A percentile compares a stretch with the other conserved stretches of the same genome.
phyloP scores from a whole-genome alignment of 371 early-diverging fungal genomes.

The Mucor indicus region DNA sequence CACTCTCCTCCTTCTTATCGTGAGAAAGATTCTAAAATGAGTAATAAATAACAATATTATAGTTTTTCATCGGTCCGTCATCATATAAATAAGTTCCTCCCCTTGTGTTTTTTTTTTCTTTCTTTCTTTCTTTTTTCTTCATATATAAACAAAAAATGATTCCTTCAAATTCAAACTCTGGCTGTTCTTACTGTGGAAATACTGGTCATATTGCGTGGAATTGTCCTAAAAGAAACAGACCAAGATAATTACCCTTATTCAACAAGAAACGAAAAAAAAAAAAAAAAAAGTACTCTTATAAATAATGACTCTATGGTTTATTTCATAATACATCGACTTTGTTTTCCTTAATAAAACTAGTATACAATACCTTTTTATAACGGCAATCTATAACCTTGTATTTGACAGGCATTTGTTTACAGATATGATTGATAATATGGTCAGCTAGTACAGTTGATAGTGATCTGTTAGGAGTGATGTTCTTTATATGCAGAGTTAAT shows the following conservation, averaged over 20 bases:
- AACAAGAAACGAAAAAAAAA: not conserved
- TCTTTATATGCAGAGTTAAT: too few species aligned
- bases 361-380: too few species aligned
- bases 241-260: conserved; percentile 19
- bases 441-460: too few species aligned
- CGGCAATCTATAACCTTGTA: too few species aligned
- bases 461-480: too few species aligned
- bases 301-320: too few species aligned
- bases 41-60: not conserved
- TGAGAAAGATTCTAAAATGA: not conserved
- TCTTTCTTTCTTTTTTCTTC: too few species aligned
- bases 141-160: too few species aligned
- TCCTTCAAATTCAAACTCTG: conserved; percentile 3
- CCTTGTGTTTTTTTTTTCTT: not conserved
- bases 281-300: not conserved
- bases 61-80: conserved; percentile 3
- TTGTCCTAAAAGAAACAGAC: conserved; percentile 45
- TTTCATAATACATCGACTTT: too few species aligned
- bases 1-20: not conserved
- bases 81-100: not conserved
- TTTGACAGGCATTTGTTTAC: too few species aligned
- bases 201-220: conserved; percentile 43
- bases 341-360: too few species aligned
- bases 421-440: too few species aligned
- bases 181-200: conserved; percentile 36